phyloP scores from a whole-genome alignment of 306 rosid species.

The Quercus gilva region DNA sequence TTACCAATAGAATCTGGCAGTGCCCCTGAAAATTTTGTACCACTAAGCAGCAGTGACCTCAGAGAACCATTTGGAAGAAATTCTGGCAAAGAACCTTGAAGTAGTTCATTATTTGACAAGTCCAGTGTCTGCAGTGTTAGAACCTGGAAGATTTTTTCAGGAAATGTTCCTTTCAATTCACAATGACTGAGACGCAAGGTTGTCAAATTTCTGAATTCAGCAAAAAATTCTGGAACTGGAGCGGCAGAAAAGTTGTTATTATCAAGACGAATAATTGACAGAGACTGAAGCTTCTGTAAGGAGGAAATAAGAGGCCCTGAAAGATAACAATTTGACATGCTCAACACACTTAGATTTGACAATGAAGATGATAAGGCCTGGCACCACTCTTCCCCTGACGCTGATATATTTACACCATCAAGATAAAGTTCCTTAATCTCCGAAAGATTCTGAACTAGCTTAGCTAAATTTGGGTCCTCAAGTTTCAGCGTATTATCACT shows the following conservation, averaged over 20 bases:
- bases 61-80: constrained; percentile 23
- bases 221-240: constrained; percentile 26
- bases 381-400: constrained; percentile 42
- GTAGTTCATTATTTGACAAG: constrained; percentile 18
- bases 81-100: constrained; percentile 32
- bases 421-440: constrained; percentile 31
- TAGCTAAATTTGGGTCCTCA: constrained; percentile 18
- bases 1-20: constrained; percentile 25
- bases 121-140: constrained; percentile 22
- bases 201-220: constrained; percentile 14
- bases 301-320: constrained; percentile 31
- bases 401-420: constrained; percentile 45
- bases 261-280: constrained; percentile 26
- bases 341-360: constrained; percentile 17
- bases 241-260: background rate
- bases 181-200: background rate
- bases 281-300: constrained; percentile 3
- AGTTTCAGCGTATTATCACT: background rate
- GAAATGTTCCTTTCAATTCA: constrained; percentile 24
- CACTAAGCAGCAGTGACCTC: background rate
- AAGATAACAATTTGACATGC: constrained; percentile 3
- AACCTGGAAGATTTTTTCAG: constrained; percentile 21
- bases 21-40: constrained; percentile 27
- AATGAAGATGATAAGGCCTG: constrained; percentile 3
- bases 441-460: constrained; percentile 18